phyloP scores from a whole-genome alignment of 225 moss, liverwort and hornwort species.

The Pseudisothecium myosuroides region DNA sequence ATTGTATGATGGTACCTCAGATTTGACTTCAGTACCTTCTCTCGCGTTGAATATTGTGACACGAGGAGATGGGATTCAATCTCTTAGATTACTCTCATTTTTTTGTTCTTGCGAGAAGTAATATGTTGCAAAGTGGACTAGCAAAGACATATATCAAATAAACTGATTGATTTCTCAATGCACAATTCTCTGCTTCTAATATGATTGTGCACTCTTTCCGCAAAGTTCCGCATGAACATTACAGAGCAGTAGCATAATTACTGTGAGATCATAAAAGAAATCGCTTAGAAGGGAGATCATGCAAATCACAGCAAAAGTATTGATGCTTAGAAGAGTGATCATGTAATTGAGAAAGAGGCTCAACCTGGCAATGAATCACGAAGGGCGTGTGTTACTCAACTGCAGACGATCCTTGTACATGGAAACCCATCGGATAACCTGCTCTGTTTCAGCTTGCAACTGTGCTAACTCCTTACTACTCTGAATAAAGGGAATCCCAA shows the following conservation, averaged over 20 bases:
- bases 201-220: background rate
- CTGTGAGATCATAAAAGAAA: background rate
- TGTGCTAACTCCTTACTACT: constrained; percentile 19
- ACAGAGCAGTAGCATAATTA: background rate
- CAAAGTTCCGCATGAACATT: background rate
- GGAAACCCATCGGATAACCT: constrained; percentile 70
- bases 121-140: background rate
- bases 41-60: background rate
- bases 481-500: constrained; percentile 58
- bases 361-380: constrained; percentile 1
- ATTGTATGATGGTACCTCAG: too few relatives aligned
- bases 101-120: background rate
- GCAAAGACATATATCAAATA: background rate
- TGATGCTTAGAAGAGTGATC: background rate
- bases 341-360: background rate
- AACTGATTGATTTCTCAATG: background rate
- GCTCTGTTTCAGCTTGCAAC: constrained; percentile 54
- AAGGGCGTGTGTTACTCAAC: constrained; percentile 4
- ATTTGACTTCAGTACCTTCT: background rate
- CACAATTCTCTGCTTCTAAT: background rate
- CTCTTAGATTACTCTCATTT: background rate
- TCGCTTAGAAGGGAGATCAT: background rate
- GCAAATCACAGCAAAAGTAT: background rate
- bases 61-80: background rate
- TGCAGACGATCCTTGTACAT: constrained; percentile 41